Percentiles rank a stretch among this genome's conserved stretches.
Conservation (phyloP, 441 rosid species). For the Bocquillonia castaneifolia region DNA sequence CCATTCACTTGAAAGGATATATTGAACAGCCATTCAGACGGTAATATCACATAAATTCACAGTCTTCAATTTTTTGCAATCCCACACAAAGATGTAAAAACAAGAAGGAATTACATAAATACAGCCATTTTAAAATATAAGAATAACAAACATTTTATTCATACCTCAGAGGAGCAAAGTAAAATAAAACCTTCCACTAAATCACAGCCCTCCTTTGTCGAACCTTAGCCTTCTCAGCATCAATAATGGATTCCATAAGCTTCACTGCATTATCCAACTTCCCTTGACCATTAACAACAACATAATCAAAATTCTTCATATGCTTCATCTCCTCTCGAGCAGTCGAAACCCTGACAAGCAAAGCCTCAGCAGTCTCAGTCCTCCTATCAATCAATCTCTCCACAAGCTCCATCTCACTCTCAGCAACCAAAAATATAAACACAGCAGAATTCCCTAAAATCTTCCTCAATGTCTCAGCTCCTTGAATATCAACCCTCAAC, state of each 20-base stretch:
- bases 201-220: conserved; percentile 53
- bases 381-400: conserved; percentile 78
- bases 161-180: conserved; percentile 22
- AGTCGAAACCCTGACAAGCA: conserved; percentile 72
- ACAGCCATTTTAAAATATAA: neutral
- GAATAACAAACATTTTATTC: neutral
- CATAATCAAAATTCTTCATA: conserved; percentile 63
- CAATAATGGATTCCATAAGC: conserved; percentile 67
- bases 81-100: neutral
- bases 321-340: conserved; percentile 84
- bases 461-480: conserved; percentile 63
- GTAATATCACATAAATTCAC: neutral
- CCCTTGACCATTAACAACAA: conserved; percentile 74
- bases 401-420: conserved; percentile 72
- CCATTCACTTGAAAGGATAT: neutral
- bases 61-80: neutral
- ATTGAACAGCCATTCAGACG: neutral
- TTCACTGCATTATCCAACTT: conserved; percentile 65
- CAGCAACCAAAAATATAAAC: conserved; percentile 77
- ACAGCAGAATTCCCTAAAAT: conserved; percentile 61
- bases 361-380: conserved; percentile 69
- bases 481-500: conserved; percentile 87
- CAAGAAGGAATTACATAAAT: neutral
- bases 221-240: conserved; percentile 90
- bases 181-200: conserved; percentile 27